Conservation (phyloP, 139 green algal species). For the Pseudopediastrum boryanum region DNA sequence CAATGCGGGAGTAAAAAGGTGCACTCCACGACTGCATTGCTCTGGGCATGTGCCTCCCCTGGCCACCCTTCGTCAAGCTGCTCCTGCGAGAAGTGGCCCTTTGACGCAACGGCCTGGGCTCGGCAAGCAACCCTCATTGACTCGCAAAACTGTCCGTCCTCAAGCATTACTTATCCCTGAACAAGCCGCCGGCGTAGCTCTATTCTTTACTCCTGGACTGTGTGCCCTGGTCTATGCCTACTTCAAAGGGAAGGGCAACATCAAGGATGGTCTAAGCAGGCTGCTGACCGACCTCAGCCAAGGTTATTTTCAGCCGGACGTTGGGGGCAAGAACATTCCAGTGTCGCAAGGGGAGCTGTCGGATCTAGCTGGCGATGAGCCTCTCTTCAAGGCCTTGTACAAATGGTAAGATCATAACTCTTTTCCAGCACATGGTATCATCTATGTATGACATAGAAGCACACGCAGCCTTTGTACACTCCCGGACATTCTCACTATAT, state of each 20-base stretch:
- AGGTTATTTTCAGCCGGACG: constrained; percentile 91
- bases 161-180: neutral
- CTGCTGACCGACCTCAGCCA: constrained; percentile 72
- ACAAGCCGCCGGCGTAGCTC: constrained; percentile 47
- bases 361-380: constrained; percentile 90
- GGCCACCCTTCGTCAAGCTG: no score
- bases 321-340: constrained; percentile 89
- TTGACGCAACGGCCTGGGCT: no score
- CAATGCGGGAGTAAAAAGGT: no score
- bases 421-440: no score
- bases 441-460: no score
- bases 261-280: constrained; percentile 78
- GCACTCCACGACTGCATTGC: no score
- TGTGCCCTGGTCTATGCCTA: constrained; percentile 67
- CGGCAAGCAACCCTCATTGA: no score
- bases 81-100: no score
- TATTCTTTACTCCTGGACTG: constrained; percentile 81
- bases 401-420: constrained; percentile 90
- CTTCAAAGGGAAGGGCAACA: constrained; percentile 85
- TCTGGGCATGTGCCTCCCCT: no score
- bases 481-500: no score
- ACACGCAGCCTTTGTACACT: no score
- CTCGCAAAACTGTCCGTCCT: no score
- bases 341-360: constrained; percentile 83
- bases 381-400: constrained; percentile 94